These are phyloP conservation scores for Mortierella sp. DNA, from an alignment of 371 early-diverging fungal genomes.

Conservation along the genomic window DNA sequence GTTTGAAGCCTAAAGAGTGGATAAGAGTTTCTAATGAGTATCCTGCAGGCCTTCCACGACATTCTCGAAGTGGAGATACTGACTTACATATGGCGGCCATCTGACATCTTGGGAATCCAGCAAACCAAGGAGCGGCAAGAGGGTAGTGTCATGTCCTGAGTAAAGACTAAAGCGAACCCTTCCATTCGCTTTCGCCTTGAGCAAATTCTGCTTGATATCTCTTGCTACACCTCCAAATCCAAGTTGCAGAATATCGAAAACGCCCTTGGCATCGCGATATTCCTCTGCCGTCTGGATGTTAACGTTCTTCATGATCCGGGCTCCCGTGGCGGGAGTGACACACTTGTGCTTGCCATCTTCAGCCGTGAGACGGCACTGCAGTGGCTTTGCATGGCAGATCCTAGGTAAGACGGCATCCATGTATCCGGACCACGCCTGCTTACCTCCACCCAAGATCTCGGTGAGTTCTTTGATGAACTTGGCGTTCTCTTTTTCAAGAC, in stretches of 20 bases:
- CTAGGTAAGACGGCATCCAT: conserved; percentile 63
- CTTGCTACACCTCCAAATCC: conserved; percentile 60
- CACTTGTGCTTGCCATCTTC: conserved; percentile 29
- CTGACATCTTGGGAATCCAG: conserved; percentile 56
- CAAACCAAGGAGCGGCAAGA: conserved; percentile 58
- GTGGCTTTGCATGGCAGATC: conserved; percentile 57
- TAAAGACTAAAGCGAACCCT: conserved; percentile 57
- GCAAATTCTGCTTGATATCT: conserved; percentile 59
- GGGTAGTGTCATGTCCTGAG: conserved; percentile 67
- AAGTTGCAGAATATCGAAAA: conserved; percentile 53
- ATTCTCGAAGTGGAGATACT: background rate
- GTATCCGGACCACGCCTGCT: conserved; percentile 46
- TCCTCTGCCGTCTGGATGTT: conserved; percentile 50
- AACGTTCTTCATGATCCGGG: conserved; percentile 51
- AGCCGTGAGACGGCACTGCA: conserved; percentile 55
- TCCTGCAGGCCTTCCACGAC: background rate
- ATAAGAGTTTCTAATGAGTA: background rate
- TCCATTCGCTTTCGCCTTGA: conserved; percentile 40
- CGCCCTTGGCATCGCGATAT: conserved; percentile 56
- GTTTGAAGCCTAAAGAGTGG: conserved; percentile 56
- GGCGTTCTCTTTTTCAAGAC: conserved; percentile 19
- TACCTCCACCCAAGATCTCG: conserved; percentile 19
- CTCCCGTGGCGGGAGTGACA: conserved; percentile 45
- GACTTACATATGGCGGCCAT: conserved; percentile 69
- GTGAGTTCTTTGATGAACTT: conserved; percentile 54